Base-by-base conservation (phyloP, 768 basidiomycete species). In the Lanmaoa pseudosensibilis region DNA sequence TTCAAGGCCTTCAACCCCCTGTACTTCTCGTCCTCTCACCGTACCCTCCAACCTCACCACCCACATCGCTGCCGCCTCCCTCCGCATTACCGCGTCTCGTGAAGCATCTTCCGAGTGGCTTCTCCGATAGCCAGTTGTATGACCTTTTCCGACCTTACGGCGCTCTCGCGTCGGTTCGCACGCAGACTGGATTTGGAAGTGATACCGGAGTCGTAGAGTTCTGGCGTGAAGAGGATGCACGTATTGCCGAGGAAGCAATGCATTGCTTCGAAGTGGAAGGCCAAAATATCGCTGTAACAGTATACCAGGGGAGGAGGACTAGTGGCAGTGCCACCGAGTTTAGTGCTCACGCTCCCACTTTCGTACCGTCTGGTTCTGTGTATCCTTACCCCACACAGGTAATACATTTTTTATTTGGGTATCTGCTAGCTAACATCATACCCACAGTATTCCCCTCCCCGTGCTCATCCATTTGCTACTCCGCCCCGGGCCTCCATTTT, bases 151-250 rank as follows among this genome's bases (percentile, higher is more conserved):
- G 92, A 25, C 85, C 86, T 0, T 94, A 80, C 62, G 93, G 94
- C 55, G 89, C 92, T 21, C 81, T 95, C 50, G 88, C 90, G 34
- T 89, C 90, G 5, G 86, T 80, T 21, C 85, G 85, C 60, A 82
- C 84, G 7, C 87, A 86, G 50, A 85, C 88, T 15, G 85, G 86
- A 43, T 87, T 90, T 66, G 90, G 88, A 21, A 78, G 83, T 39
- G 90, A 91, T 71, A 87, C 84, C 0, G 92, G 84, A 47, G 80
- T 90, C 50, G 80, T 93, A 40, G 90, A 94, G 69, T 94, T 89
- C 69, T 93, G 90, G 89, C 82, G 86, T 54, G 92, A 94, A 69
- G 88, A 90, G 37, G 91, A 94, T 65, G 92, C 90, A 8, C 80
- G 83, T 25, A 75, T 79, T 23, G 92, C 90, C 0, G 90, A 94